Evolutionary conservation across 2,329 filamentous ascomycete genomes (phyloP).

Genomic region (Chaetomium sp.): DNA sequence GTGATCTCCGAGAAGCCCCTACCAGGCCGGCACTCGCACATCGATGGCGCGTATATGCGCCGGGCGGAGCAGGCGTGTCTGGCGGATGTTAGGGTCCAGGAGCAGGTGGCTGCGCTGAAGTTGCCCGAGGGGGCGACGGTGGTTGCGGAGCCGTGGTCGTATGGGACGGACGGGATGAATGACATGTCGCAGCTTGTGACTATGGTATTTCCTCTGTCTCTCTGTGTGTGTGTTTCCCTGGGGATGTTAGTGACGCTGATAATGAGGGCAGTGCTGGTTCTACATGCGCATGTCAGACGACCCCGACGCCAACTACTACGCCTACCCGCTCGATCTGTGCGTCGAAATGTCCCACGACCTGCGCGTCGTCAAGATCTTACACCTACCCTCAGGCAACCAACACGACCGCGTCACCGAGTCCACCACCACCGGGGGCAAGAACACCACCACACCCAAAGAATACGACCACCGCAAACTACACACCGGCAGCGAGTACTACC

Average conservation of each 20-base stretch:
- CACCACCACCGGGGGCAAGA: slow-evolving; percentile 25
- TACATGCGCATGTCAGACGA: slow-evolving; percentile 36
- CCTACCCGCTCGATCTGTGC: slow-evolving; percentile 49
- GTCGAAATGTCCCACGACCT: slow-evolving; percentile 46
- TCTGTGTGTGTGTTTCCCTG: no score
- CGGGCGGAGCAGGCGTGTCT: slow-evolving; percentile 40
- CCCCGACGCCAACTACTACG: slow-evolving; percentile 49
- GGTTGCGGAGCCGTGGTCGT: slow-evolving; percentile 49
- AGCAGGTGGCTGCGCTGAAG: slow-evolving; percentile 35
- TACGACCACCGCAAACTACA: slow-evolving; percentile 40
- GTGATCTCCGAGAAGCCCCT: slow-evolving; percentile 29
- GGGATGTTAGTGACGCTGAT: slow-evolving; percentile 1
- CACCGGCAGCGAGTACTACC: slow-evolving; percentile 31
- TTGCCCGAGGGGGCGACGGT: slow-evolving; percentile 40
- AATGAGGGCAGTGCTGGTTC: slow-evolving; percentile 27
- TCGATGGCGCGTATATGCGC: slow-evolving; percentile 43
- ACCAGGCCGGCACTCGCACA: slow-evolving; percentile 39
- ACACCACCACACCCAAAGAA: slow-evolving; percentile 30
- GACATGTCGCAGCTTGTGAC: slow-evolving; percentile 42
- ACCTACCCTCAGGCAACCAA: slow-evolving; percentile 36
- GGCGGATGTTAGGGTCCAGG: slow-evolving; percentile 36
- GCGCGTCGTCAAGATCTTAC: slow-evolving; percentile 43
- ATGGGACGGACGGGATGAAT: slow-evolving; percentile 47
- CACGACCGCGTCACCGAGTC: slow-evolving; percentile 32
- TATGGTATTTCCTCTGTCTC: slow-evolving; percentile 33